Percentiles rank a stretch among this genome's conserved stretches.
phyloP scores from a whole-genome alignment of 768 basidiomycete genomes.

The Sarcodon sp. region DNA sequence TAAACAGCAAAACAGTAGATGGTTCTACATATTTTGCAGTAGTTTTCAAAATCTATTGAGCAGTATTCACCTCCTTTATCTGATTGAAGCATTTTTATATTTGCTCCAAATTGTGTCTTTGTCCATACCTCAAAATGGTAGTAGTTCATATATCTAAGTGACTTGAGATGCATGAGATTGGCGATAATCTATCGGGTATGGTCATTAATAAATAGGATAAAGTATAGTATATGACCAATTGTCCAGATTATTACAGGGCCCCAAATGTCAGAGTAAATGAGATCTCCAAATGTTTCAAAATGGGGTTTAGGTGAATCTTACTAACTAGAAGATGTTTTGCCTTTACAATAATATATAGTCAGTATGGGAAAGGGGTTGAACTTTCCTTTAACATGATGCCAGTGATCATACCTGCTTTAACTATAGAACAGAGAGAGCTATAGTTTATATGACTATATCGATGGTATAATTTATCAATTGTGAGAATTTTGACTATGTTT shows the following conservation, averaged over 20 bases:
- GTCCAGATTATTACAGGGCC: conserved; percentile 23
- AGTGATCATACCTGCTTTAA: conserved; percentile 16
- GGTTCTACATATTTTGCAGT: conserved; percentile 24
- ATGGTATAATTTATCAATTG: conserved; percentile 17
- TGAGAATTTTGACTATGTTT: conserved; percentile 2
- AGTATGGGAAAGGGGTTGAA: too few species aligned
- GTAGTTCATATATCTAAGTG: conserved; percentile 17
- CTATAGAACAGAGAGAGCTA: conserved; percentile 9
- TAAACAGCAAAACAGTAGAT: conserved; percentile 22
- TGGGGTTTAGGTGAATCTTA: conserved; percentile 12
- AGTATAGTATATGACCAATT: conserved; percentile 10
- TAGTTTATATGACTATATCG: conserved; percentile 22
- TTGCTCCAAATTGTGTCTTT: conserved; percentile 16
- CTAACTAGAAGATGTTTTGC: conserved; percentile 19
- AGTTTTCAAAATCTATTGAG: conserved; percentile 16
- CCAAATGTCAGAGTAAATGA: conserved; percentile 31
- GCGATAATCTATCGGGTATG: conserved; percentile 10
- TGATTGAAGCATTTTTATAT: conserved; percentile 21
- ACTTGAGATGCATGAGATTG: conserved; percentile 19
- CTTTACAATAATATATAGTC: conserved; percentile 32
- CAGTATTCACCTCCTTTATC: conserved; percentile 32
- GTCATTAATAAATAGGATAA: conserved; percentile 17
- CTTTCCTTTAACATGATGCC: conserved; percentile 17
- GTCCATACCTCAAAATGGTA: conserved; percentile 19
- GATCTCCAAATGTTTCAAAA: conserved; percentile 18